Evolutionary conservation across 148 eudicot species (phyloP).

Genomic region (Bassia scoparia): DNA sequence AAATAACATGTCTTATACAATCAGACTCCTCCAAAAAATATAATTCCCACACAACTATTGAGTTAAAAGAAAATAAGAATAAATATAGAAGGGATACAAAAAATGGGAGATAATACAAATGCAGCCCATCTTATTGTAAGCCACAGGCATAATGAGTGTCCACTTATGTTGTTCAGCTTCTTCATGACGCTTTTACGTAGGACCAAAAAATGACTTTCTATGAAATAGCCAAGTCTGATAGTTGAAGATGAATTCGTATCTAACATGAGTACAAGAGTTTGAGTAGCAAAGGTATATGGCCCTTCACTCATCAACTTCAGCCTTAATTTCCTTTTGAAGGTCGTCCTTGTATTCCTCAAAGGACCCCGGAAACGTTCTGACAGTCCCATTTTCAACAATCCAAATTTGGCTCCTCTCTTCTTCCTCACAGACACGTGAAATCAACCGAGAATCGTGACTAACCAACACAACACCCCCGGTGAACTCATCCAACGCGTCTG

Average conservation of each 20-base stretch:
- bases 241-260: not conserved
- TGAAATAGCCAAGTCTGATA: not conserved
- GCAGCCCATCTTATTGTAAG: not conserved
- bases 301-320: constrained; percentile 59
- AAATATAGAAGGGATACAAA: not conserved
- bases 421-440: constrained; percentile 62
- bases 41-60: not conserved
- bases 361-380: constrained; percentile 36
- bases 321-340: constrained; percentile 52
- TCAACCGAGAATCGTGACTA: constrained; percentile 63
- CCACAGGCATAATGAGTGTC: not conserved
- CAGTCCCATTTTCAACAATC: constrained; percentile 63
- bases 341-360: constrained; percentile 67
- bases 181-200: too few relatives aligned
- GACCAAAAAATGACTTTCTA: too few relatives aligned
- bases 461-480: constrained; percentile 64
- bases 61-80: not conserved
- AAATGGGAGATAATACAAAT: not conserved
- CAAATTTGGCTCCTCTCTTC: constrained; percentile 62
- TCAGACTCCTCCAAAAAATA: not conserved
- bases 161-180: not conserved
- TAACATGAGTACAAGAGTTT: not conserved
- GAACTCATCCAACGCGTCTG: constrained; percentile 67
- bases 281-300: not conserved
- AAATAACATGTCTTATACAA: not conserved